Base-by-base conservation (phyloP, 1,139 yeast genomes). In the Yamadazyma dushanensis region DNA sequence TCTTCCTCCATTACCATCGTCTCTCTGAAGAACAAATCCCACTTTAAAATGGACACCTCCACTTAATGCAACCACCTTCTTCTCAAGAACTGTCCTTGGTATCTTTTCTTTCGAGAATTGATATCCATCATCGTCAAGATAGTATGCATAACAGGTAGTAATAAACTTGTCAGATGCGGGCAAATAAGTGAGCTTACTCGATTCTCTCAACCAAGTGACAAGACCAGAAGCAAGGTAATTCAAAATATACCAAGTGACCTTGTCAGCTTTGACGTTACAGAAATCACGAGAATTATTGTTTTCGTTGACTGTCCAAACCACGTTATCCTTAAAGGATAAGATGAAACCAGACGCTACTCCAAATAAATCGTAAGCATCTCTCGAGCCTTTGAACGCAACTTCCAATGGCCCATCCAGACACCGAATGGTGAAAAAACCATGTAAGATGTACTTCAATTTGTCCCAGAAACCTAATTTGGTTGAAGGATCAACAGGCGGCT, bases 401-500 rank as follows among this genome's bases (percentile, higher is more conserved):
- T 79, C 78, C 31, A 83, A 65, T 10, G 50, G 47, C 3, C 73
- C 74, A 28, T 77, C 64, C 16, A 16, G 18, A 39, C 51, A 47
- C 11, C 48, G 46, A 23, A 68, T 61, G 9, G 39, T 57, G 43
- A 71, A 70, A 26, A 52, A 63, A 1, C 80, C 80, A 49, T 76
- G 83, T 46, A 76, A 51, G 4, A 75, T 53, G 18, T 70, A 57
- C 27, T 76, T 60, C 36, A 77, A 41, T 47, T 77, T 77, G 50
- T 78, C 83, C 83, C 83, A 78, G 43, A 76, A 73, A 13, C 83
- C 83, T 10, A 78, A 47, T 45, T 73, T 73, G 7, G 63, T 53
- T 3, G 80, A 74, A 2, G 73, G 73, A 49, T 78, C 98, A 75
- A 87, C 63, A 59, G 85, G 85, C 1, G 86, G 85, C 49, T 83